phyloP scores from a whole-genome alignment of 2,329 filamentous ascomycete species.

The Pyricularia sp. region DNA sequence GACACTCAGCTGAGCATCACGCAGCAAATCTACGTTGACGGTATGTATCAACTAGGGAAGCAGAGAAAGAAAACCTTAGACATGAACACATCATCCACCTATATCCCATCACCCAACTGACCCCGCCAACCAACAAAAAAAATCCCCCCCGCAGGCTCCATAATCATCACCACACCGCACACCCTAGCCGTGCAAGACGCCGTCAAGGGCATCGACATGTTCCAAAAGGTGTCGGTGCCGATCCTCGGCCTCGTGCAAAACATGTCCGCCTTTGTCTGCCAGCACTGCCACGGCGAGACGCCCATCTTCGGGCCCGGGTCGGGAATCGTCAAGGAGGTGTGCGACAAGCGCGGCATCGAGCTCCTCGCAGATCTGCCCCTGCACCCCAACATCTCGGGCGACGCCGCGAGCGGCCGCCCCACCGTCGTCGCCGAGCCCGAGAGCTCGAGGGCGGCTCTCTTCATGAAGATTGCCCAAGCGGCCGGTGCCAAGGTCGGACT shows the following conservation, averaged over 20 bases:
- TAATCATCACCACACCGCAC: constrained; percentile 91
- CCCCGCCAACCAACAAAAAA: neutral
- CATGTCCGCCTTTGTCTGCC: constrained; percentile 79
- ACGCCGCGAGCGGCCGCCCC: constrained; percentile 79
- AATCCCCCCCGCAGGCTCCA: constrained; percentile 42
- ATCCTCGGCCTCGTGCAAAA: constrained; percentile 86
- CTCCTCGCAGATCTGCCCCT: constrained; percentile 84
- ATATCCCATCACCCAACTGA: neutral
- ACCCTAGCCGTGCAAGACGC: constrained; percentile 89
- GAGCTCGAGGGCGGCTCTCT: constrained; percentile 62
- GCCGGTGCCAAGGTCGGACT: constrained; percentile 37
- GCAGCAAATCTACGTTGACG: constrained; percentile 84
- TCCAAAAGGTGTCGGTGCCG: constrained; percentile 72
- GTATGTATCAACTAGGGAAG: constrained; percentile 31
- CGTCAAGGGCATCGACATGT: constrained; percentile 86
- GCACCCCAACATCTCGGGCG: constrained; percentile 76
- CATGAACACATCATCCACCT: no score
- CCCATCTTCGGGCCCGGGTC: constrained; percentile 60
- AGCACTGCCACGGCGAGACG: constrained; percentile 64
- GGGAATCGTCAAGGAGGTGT: constrained; percentile 56
- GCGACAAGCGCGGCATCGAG: constrained; percentile 62
- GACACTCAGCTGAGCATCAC: constrained; percentile 96
- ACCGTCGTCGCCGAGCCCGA: constrained; percentile 82
- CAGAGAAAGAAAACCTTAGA: no score
- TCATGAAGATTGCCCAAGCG: constrained; percentile 57